Evolutionary conservation across 345 rosid species (phyloP).

Genomic region (Acer campestre): DNA sequence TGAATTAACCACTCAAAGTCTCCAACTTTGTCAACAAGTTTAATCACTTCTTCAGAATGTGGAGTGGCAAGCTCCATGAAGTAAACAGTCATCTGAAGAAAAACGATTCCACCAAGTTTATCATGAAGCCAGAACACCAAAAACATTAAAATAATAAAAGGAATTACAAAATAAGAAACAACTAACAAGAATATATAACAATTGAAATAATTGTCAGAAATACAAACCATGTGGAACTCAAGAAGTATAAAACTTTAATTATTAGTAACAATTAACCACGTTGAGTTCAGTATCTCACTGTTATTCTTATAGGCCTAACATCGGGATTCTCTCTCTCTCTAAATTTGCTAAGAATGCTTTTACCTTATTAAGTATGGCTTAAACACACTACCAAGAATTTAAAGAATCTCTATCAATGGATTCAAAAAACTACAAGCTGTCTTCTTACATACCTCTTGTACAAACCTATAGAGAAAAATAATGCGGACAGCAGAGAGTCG

Average conservation of each 20-base stretch:
- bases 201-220: neutral
- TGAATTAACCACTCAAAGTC: conserved; percentile 97
- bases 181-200: neutral
- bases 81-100: conserved; percentile 77
- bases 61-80: conserved; percentile 98
- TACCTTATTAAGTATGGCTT: neutral
- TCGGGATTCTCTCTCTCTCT: neutral
- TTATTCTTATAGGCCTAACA: neutral
- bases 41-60: conserved; percentile 88
- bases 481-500: conserved; percentile 94
- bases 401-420: neutral
- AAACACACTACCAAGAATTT: neutral
- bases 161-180: neutral
- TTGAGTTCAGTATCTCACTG: neutral
- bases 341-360: neutral
- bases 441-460: conserved; percentile 79
- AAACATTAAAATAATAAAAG: conserved; percentile 8
- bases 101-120: conserved; percentile 19
- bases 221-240: neutral
- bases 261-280: neutral
- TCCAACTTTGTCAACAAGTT: conserved; percentile 97
- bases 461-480: conserved; percentile 90
- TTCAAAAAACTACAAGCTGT: conserved; percentile 13
- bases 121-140: conserved; percentile 6
- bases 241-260: neutral